Evolutionary conservation across 345 rosid genomes (phyloP), one percentile per base, ranked within the genome.

Genomic region (Diplotaxis tenuifolia): DNA sequence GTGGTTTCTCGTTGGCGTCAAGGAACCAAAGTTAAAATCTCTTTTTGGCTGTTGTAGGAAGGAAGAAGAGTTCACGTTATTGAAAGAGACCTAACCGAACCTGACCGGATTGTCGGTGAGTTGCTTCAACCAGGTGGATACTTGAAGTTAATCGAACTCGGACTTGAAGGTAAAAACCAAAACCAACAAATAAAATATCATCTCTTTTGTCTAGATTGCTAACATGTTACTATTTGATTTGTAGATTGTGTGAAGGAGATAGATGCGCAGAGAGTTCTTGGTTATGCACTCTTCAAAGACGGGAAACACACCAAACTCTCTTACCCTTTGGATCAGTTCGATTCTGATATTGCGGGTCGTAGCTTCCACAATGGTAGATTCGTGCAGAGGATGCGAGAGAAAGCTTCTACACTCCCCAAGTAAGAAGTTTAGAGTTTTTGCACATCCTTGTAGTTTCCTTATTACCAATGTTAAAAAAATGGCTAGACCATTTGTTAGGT

Each of bases 331-430:
- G 82, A 83, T 4, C 61, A 74, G 28, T 85, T 83, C 65, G 75
- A 67, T 28, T 54, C 85, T 1, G 86, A 83, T 73, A 77, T 83
- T 28, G 62, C 85, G 2, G 88, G 86, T n/a, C 72, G 86, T 23
- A 77, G 85, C 75, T 83, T 85, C 55, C 86, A 85, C 38, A 85
- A 85, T 68, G 85, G 88, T 1, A 82, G 86, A 55, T 85, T 83
- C 61, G 80, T 85, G 4, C 86, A 78, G 68, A 69, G 86, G 70
- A 83, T 85, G 86, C 71, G 88, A 73, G 78, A 85, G 50, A 85
- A 82, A 71, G 86, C 85, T 75, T 75, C 81, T 71, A 47, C 65
- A 25, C 81, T 81, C 55, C 82, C 83, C 6, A 83, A 83, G 88
- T 83, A 81, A 29, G 2, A 9, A 0, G 12, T 57, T 57, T 14